Evolutionary conservation across 192 early-diverging fungal species (phyloP).

Genomic region (Piromyces finnis): DNA sequence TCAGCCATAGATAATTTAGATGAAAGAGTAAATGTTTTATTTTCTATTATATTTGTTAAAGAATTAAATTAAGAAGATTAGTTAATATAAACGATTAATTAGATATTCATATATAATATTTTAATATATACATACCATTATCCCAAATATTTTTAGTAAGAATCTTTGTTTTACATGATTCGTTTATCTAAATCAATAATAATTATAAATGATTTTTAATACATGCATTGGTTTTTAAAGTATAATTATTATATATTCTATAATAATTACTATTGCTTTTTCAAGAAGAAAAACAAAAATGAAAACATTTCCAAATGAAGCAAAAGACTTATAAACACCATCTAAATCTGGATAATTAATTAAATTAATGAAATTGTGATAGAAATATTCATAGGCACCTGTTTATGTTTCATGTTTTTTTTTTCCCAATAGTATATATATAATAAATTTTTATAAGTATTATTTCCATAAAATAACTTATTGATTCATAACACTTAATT

Average conservation of each 20-base stretch:
- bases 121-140: background rate
- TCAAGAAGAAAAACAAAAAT: background rate
- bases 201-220: too few relatives aligned
- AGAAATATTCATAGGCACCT: background rate
- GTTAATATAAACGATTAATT: too few relatives aligned
- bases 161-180: background rate
- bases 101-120: too few relatives aligned
- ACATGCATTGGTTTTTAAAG: too few relatives aligned
- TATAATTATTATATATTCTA: too few relatives aligned
- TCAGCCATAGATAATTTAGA: background rate
- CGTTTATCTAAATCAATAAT: background rate
- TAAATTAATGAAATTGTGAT: background rate
- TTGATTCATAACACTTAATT: too few relatives aligned
- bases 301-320: background rate
- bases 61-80: too few relatives aligned
- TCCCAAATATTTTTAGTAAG: background rate
- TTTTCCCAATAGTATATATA: background rate
- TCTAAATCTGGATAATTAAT: background rate
- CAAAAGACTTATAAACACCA: background rate
- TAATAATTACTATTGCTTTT: background rate
- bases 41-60: background rate
- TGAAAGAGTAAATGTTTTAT: background rate
- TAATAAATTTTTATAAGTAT: too few relatives aligned
- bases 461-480: too few relatives aligned
- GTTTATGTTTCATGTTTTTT: background rate